These are phyloP conservation scores for Eimeria praecox DNA, from an alignment of 169 alveolate species.

Conservation along the genomic window DNA sequence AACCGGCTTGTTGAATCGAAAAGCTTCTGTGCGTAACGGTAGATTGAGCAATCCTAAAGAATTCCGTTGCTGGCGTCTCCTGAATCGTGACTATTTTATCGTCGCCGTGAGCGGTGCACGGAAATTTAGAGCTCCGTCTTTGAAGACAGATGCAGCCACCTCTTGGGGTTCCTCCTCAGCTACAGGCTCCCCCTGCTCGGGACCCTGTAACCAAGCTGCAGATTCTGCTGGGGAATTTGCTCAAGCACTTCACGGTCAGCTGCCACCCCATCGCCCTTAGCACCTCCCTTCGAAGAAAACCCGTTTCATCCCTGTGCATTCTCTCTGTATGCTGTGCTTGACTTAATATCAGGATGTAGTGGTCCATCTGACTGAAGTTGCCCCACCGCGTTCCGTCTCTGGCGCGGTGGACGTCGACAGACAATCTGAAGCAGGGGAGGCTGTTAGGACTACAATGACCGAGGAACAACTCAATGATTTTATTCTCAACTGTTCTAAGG, in stretches of 20 bases:
- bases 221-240: slow-evolving; percentile 60
- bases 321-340: neutral
- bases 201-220: slow-evolving; percentile 69
- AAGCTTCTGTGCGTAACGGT: neutral
- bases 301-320: neutral
- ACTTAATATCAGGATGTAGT: slow-evolving; percentile 39
- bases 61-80: neutral
- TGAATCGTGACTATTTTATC: neutral
- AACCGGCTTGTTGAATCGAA: neutral
- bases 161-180: slow-evolving; percentile 38
- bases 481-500: slow-evolving; percentile 57
- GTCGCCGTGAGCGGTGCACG: neutral
- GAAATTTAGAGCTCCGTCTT: neutral
- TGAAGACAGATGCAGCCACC: slow-evolving; percentile 65
- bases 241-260: slow-evolving; percentile 74
- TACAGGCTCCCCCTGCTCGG: slow-evolving; percentile 78
- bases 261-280: neutral
- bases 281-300: neutral
- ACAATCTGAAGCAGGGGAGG: neutral
- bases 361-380: slow-evolving; percentile 60
- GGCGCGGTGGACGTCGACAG: slow-evolving; percentile 51
- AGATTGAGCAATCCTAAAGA: neutral
- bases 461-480: slow-evolving; percentile 57
- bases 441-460: slow-evolving; percentile 28
- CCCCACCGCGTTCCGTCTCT: slow-evolving; percentile 67